Evolutionary conservation across 2,329 filamentous ascomycete genomes (phyloP).

Genomic region (Verticillium albo-atrum): DNA sequence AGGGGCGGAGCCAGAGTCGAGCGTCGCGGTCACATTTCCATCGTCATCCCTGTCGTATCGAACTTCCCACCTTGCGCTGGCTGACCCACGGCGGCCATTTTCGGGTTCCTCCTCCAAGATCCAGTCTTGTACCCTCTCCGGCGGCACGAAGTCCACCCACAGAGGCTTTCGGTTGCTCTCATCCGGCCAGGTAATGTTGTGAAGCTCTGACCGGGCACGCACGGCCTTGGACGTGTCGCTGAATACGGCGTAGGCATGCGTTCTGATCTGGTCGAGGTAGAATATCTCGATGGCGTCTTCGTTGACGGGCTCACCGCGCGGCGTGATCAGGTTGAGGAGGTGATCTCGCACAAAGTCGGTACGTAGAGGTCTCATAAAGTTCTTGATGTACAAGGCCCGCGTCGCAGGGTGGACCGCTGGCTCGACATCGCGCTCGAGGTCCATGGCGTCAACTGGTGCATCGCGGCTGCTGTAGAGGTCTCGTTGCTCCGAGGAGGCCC

Average conservation of each 20-base stretch:
- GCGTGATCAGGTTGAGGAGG: slow-evolving; percentile 63
- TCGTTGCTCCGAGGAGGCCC: neutral
- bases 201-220: slow-evolving; percentile 70
- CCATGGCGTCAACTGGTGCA: slow-evolving; percentile 19
- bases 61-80: slow-evolving; percentile 62
- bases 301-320: slow-evolving; percentile 45
- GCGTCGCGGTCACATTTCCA: slow-evolving; percentile 48
- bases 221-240: slow-evolving; percentile 64
- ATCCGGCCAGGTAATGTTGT: slow-evolving; percentile 79
- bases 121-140: slow-evolving; percentile 69
- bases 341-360: slow-evolving; percentile 62
- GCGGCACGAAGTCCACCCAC: slow-evolving; percentile 86
- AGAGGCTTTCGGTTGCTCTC: slow-evolving; percentile 80
- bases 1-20: slow-evolving; percentile 28
- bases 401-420: slow-evolving; percentile 70
- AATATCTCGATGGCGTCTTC: slow-evolving; percentile 60
- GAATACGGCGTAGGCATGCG: slow-evolving; percentile 81
- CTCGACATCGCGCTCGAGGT: slow-evolving; percentile 30
- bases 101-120: slow-evolving; percentile 60
- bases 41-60: slow-evolving; percentile 57
- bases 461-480: neutral
- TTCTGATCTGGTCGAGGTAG: slow-evolving; percentile 79
- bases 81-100: slow-evolving; percentile 32
- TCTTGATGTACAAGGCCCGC: slow-evolving; percentile 77
- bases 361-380: slow-evolving; percentile 84